Base-by-base conservation (phyloP, 2,329 filamentous ascomycete genomes). In the Zasmidium cellare region DNA sequence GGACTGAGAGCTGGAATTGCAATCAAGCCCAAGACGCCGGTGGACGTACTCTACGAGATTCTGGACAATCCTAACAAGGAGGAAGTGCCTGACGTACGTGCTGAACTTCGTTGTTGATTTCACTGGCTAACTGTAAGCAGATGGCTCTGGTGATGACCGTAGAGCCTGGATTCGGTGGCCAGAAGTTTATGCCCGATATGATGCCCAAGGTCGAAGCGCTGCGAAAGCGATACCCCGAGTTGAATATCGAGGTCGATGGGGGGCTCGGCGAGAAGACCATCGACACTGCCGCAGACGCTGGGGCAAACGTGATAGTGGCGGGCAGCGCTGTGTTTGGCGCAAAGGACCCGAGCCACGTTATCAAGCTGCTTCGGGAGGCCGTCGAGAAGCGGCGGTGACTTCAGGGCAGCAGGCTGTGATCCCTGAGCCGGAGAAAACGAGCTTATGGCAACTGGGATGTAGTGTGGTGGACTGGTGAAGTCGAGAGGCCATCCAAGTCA, bases 101-200 rank as follows among this genome's bases (percentile, higher is more conserved):
- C 14, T 51, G 9, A n/a, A 9, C 53, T 54, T 49, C 14, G 19
- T 9, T 54, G 45, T 18, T 12, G 3, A n/a, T 16, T 19, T 23
- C 18, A 22, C 18, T 35, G 14, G 23, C 54, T 56, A 24, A 56
- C 47, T 41, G 25, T 3, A 3, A 35, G 11, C 62, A 97, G 93
- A 99, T 99, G 94, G 92, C 96, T 38, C 86, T 99, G 18, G 85
- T 99, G 60, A 99, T 99, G 94, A 99, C 94, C 1, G 94, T 99
- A 46, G 86, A 99, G 77, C 94, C 94, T 46, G 94, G 94, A 47
- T 99, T 99, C 72, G 94, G 94, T 62, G 94, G 94, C 6, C 94
- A 99, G 74, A 97, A 96, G 72, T 99, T 99, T 82, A 97, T 97
- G 92, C 87, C 91, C 12, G 91, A 90, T 6, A 91, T 96, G 79